Conservation (phyloP, 1,284 basidiomycete species). For the Ustilago curta region DNA sequence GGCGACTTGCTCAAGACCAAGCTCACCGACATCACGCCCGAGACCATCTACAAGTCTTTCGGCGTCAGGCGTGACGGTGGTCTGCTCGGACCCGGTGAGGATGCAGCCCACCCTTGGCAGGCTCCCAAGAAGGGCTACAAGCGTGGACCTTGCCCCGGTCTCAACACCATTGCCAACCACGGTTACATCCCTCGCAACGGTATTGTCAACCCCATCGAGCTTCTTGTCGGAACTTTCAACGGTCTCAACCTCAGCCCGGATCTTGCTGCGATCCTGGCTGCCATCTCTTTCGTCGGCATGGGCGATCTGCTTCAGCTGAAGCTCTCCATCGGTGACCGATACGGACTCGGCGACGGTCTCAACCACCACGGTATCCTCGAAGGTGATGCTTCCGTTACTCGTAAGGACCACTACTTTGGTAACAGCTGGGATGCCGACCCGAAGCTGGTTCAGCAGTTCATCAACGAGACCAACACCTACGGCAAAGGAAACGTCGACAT, state of each 20-base stretch:
- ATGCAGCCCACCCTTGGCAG: conserved; percentile 28
- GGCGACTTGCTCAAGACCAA: conserved; percentile 11
- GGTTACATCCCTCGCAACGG: conserved; percentile 56
- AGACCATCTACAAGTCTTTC: conserved; percentile 24
- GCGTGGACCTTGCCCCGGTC: conserved; percentile 67
- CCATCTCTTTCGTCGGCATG: conserved; percentile 58
- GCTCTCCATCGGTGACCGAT: conserved; percentile 43
- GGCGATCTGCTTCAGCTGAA: conserved; percentile 57
- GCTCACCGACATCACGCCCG: conserved; percentile 20
- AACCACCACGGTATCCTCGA: conserved; percentile 38
- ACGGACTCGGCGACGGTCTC: conserved; percentile 26
- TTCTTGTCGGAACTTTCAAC: conserved; percentile 41
- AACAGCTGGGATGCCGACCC: conserved; percentile 39
- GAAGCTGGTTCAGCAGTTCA: conserved; percentile 19
- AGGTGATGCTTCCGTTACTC: conserved; percentile 43
- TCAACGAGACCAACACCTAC: conserved; percentile 44
- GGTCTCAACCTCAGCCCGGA: conserved; percentile 64
- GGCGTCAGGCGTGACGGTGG: conserved; percentile 19
- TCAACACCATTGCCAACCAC: conserved; percentile 69
- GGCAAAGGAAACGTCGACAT: conserved; percentile 31
- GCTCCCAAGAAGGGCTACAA: conserved; percentile 19
- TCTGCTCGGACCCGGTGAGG: conserved; percentile 15
- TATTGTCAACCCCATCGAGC: conserved; percentile 59
- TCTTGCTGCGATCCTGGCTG: conserved; percentile 58
- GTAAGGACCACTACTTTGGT: conserved; percentile 41